These are phyloP conservation scores for Pseudozyma tsukubaensis DNA, from an alignment of 1,284 basidiomycete species.

Conservation along the genomic window DNA sequence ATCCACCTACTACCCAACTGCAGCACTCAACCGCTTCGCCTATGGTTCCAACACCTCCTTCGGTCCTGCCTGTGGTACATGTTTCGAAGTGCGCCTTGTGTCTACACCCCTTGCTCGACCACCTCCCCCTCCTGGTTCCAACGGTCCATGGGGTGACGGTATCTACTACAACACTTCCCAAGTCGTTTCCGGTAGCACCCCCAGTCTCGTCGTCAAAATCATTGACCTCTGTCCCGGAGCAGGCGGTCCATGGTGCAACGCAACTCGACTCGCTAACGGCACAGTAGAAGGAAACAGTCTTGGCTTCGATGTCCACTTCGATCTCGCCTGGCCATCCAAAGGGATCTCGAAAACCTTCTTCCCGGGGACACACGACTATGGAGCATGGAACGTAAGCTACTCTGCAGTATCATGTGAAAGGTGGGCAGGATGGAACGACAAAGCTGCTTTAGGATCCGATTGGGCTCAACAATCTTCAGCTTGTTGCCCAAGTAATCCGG, in stretches of 20 bases:
- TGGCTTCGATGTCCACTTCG: constrained; percentile 56
- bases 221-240: constrained; percentile 53
- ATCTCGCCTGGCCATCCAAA: constrained; percentile 59
- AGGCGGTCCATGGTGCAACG: constrained; percentile 54
- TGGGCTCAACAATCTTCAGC: constrained; percentile 54
- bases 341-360: constrained; percentile 52
- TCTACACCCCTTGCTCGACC: constrained; percentile 49
- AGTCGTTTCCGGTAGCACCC: constrained; percentile 32
- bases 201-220: constrained; percentile 57
- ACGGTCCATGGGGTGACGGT: constrained; percentile 45
- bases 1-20: constrained; percentile 53
- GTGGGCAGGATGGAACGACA: constrained; percentile 54
- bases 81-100: constrained; percentile 48
- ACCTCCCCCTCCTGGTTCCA: constrained; percentile 21
- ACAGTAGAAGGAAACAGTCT: constrained; percentile 44
- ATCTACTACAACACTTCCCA: constrained; percentile 33
- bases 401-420: constrained; percentile 42
- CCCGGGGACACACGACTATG: constrained; percentile 57
- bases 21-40: constrained; percentile 51
- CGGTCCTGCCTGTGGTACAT: constrained; percentile 54
- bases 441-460: constrained; percentile 51
- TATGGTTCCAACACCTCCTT: constrained; percentile 56
- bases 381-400: constrained; percentile 57
- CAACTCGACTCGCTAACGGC: constrained; percentile 25
- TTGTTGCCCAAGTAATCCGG: constrained; percentile 53